Evolutionary conservation across 2,329 filamentous ascomycete species (phyloP).

Genomic region (Phoma herbarum): DNA sequence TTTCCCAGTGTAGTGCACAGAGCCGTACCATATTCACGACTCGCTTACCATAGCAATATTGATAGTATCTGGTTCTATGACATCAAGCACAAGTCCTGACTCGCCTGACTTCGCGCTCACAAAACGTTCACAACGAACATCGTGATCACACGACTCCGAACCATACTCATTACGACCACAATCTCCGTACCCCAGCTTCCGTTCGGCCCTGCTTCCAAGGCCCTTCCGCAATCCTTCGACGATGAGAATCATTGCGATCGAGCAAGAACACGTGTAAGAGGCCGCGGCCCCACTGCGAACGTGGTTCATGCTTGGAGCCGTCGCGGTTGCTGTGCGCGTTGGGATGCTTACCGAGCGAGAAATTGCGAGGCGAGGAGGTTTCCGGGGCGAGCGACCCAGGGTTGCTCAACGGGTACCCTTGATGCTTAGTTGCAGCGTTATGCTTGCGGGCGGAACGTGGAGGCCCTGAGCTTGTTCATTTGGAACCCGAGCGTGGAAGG

Average conservation of each 20-base stretch:
- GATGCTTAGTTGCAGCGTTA: neutral
- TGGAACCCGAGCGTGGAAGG: neutral
- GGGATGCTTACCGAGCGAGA: slow-evolving; percentile 9
- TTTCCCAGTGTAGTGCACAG: neutral
- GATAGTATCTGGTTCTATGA: slow-evolving; percentile 10
- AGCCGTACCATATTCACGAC: neutral
- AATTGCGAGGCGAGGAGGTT: slow-evolving; percentile 1
- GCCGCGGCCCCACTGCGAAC: slow-evolving; percentile 4
- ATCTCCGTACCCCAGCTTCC: slow-evolving; percentile 24
- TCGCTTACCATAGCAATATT: neutral
- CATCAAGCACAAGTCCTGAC: slow-evolving; percentile 14
- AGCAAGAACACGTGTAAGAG: slow-evolving; percentile 2
- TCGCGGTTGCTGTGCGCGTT: neutral
- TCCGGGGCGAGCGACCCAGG: slow-evolving; percentile 2
- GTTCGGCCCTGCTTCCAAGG: slow-evolving; percentile 14
- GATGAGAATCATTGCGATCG: slow-evolving; percentile 1
- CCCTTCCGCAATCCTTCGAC: slow-evolving; percentile 14
- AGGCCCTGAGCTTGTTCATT: slow-evolving; percentile 1
- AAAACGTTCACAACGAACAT: slow-evolving; percentile 11
- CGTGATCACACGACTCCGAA: slow-evolving; percentile 4
- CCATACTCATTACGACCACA: slow-evolving; percentile 14
- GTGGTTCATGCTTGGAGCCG: slow-evolving; percentile 16
- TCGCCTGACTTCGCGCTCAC: neutral
- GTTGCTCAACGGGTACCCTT: slow-evolving; percentile 6
- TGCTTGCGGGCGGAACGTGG: neutral